phyloP scores from a whole-genome alignment of 805 yeast genomes.

The Barnettozyma siamensis region DNA sequence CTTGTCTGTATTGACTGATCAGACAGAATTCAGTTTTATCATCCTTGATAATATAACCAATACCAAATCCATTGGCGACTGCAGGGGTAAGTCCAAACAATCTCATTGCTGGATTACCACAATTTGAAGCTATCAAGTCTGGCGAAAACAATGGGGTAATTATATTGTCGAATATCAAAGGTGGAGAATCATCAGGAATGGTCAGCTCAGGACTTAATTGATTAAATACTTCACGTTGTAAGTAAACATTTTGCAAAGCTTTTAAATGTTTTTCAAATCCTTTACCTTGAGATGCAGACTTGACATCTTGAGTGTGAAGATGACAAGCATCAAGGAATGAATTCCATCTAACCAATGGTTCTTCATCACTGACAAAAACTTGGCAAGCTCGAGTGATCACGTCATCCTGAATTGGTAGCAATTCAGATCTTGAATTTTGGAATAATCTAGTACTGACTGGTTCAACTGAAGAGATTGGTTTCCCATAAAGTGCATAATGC shows the following conservation, averaged over 20 bases:
- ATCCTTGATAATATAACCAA: conserved; percentile 81
- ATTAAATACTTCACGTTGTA: conserved; percentile 42
- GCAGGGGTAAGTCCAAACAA: conserved; percentile 91
- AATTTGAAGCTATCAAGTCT: conserved; percentile 56
- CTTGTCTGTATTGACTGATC: conserved; percentile 83
- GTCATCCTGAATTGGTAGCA: conserved; percentile 60
- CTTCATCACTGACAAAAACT: conserved; percentile 52
- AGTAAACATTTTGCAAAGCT: conserved; percentile 53
- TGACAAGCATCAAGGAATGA: conserved; percentile 45
- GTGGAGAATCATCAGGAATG: conserved; percentile 32
- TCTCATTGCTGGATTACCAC: conserved; percentile 87
- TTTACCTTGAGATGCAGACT: conserved; percentile 49
- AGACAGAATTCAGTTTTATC: conserved; percentile 78
- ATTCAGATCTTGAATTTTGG: conserved; percentile 63
- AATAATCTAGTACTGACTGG: conserved; percentile 78
- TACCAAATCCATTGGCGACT: conserved; percentile 82
- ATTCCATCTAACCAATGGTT: conserved; percentile 41
- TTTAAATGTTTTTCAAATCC: conserved; percentile 73
- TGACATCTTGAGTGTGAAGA: conserved; percentile 44
- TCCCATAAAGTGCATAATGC: conserved; percentile 86
- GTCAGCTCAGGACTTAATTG: conserved; percentile 38
- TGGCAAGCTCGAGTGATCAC: conserved; percentile 48
- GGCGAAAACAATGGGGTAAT: conserved; percentile 34
- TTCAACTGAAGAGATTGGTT: conserved; percentile 82
- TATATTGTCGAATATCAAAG: conserved; percentile 39